Evolutionary conservation across 306 rosid genomes (phyloP).

Genomic region (Prunus dulcis): DNA sequence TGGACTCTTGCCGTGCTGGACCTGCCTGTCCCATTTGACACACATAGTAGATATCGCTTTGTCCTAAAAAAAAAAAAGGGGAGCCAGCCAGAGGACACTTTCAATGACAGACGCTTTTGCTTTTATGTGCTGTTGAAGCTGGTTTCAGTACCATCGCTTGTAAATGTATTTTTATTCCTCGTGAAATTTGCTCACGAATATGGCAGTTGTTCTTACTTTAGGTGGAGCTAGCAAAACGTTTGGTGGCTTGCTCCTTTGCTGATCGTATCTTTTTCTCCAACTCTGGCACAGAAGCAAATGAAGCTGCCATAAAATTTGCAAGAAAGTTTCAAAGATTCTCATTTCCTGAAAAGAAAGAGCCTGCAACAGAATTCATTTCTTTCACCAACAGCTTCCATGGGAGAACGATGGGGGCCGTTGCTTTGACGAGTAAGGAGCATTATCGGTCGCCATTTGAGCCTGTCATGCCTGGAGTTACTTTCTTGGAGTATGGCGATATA

Average conservation of each 20-base stretch:
- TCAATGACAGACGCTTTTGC: no score
- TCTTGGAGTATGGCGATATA: constrained; percentile 11
- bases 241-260: constrained; percentile 14
- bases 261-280: constrained; percentile 14
- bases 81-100: no score
- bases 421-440: constrained; percentile 10
- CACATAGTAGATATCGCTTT: no score
- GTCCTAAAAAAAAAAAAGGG: no score
- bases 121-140: no score
- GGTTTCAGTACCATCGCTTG: background rate
- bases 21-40: fast-evolving
- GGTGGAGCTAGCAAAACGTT: constrained; percentile 15
- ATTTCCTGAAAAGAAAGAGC: background rate
- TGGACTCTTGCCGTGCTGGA: fast-evolving
- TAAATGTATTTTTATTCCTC: background rate
- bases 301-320: constrained; percentile 20
- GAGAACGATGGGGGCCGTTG: constrained; percentile 10
- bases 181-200: background rate
- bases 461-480: constrained; percentile 20
- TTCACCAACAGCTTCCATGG: constrained; percentile 18
- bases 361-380: constrained; percentile 7
- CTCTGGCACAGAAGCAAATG: constrained; percentile 15
- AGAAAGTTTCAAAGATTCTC: constrained; percentile 8
- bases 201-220: background rate
- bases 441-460: constrained; percentile 18